phyloP scores from a whole-genome alignment of 805 yeast genomes.

The Cyberlindnera petersonii region DNA sequence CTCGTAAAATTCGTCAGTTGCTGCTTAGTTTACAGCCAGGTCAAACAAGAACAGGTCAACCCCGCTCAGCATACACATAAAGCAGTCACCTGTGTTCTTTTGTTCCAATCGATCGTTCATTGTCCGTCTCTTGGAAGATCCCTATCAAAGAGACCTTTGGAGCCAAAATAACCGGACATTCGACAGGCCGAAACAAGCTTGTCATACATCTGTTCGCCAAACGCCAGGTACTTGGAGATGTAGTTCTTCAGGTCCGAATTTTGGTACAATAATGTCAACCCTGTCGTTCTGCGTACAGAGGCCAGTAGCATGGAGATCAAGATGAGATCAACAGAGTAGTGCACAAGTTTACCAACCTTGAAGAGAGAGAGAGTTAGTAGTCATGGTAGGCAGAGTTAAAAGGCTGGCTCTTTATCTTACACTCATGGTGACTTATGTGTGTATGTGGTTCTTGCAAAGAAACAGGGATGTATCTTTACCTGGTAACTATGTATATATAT shows the following conservation, averaged over 20 bases:
- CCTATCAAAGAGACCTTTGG: conserved; percentile 15
- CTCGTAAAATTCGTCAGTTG: too few relatives aligned
- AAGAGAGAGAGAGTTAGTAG: neutral
- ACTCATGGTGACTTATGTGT: conserved; percentile 1
- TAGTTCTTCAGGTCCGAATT: conserved; percentile 39
- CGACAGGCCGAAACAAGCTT: conserved; percentile 42
- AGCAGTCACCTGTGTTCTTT: too few relatives aligned
- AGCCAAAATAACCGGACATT: conserved; percentile 44
- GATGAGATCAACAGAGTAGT: conserved; percentile 72
- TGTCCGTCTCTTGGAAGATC: conserved; percentile 4
- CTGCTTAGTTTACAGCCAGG: too few relatives aligned
- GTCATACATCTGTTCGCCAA: conserved; percentile 62
- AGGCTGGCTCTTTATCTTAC: too few relatives aligned
- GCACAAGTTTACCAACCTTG: conserved; percentile 52
- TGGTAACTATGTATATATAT: too few relatives aligned
- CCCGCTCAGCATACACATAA: too few relatives aligned
- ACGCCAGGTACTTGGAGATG: conserved; percentile 47
- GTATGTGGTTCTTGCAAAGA: too few relatives aligned
- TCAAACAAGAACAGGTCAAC: too few relatives aligned
- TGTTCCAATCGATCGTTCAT: neutral
- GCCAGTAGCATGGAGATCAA: conserved; percentile 79
- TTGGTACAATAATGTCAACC: conserved; percentile 43
- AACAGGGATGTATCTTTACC: too few relatives aligned
- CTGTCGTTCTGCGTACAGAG: conserved; percentile 81
- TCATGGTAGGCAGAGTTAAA: neutral